Evolutionary conservation across 345 rosid species (phyloP).

Genomic region (Populus simonii): DNA sequence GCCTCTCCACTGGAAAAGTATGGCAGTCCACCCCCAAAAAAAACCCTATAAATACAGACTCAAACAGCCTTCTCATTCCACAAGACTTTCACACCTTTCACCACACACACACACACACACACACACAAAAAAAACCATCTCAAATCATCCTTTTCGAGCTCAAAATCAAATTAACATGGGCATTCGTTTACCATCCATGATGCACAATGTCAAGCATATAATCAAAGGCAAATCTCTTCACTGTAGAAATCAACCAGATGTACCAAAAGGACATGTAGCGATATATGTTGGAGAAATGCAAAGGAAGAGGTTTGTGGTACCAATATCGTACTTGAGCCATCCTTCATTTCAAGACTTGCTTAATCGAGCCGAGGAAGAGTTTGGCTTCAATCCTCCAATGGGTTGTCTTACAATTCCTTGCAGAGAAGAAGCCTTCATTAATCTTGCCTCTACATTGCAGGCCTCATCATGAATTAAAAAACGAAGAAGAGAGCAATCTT

Average conservation of each 20-base stretch:
- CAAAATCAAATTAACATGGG: slow-evolving; percentile 18
- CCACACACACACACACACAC: background rate
- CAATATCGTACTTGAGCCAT: slow-evolving; percentile 41
- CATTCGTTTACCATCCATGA: slow-evolving; percentile 26
- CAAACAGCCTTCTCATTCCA: background rate
- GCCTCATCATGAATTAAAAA: slow-evolving; percentile 5
- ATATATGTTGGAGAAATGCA: slow-evolving; percentile 46
- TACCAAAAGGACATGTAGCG: slow-evolving; percentile 41
- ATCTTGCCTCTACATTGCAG: slow-evolving; percentile 29
- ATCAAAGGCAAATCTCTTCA: slow-evolving; percentile 11
- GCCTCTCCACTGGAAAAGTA: background rate
- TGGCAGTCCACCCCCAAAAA: background rate
- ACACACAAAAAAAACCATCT: no score
- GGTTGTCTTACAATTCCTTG: slow-evolving; percentile 54
- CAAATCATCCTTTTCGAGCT: background rate
- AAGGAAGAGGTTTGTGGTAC: slow-evolving; percentile 37
- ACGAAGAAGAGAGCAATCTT: background rate
- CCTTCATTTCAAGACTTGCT: slow-evolving; percentile 44
- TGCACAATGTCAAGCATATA: slow-evolving; percentile 26
- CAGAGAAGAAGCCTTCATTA: slow-evolving; percentile 37
- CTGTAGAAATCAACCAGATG: slow-evolving; percentile 17
- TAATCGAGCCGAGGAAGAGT: slow-evolving; percentile 33
- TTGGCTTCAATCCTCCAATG: slow-evolving; percentile 44
- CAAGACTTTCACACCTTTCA: background rate
- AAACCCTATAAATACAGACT: slow-evolving; percentile 21